Evolutionary conservation across 148 eudicot genomes (phyloP), one percentile per base, ranked within the genome.

Genomic region (Fallopia convolvulus): DNA sequence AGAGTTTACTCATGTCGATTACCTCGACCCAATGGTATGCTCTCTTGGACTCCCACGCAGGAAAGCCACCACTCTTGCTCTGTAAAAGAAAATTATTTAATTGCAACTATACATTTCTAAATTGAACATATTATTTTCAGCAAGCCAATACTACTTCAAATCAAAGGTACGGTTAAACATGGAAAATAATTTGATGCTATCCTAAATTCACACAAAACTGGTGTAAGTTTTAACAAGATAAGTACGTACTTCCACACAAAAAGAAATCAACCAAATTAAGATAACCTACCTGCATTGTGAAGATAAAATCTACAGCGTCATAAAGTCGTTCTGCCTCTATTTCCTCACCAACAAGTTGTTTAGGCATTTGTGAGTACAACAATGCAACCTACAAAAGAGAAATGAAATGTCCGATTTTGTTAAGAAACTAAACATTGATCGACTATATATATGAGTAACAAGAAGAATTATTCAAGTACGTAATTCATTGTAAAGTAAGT

Each of bases 291-390:
- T 91, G 96, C 8, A 89, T 76, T 53, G 91, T 83, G 42, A 89
- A 85, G 77, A 91, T 70, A 77, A 89, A 83, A 83, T 89, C 84
- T 3, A 89, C 90, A 10, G 93, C 89, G 48, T 91, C 93, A 48
- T 83, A 87, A 8, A 89, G 50, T 36, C 76, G 83, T 41, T 87
- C 82, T 5, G 73, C 60, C 70, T 86, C 86, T 3, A 87, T 52
- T 75, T 77, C 74, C 77, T 84, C 83, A 14, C 91, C 97, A 4
- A 85, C 89, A 40, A 84, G 75, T 15, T 78, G 85, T 1, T 84
- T 77, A 6, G 86, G 70, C 85, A 85, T 83, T 84, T 88, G 83
- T 48, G 97, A 84, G 26, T 83, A 79, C 6, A 85, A 52, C 15
- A 91, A 79, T 39, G 84, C 80, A 73, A 55, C 80, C 96, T 89